These are phyloP conservation scores for Beauveria brongniartii DNA, from an alignment of 2,329 filamentous ascomycete genomes.

Conservation along the genomic window DNA sequence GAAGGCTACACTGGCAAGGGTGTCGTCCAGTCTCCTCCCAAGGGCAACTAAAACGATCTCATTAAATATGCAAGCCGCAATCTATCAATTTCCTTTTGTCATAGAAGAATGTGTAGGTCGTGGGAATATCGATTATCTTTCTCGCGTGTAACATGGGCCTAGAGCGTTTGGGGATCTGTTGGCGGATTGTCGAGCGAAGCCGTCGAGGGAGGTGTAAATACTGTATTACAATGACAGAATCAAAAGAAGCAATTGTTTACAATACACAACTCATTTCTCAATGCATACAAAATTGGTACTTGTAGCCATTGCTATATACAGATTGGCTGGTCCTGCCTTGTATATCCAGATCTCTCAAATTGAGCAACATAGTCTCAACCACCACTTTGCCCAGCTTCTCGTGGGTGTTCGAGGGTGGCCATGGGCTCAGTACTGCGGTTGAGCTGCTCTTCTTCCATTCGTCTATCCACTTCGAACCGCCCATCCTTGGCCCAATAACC, in stretches of 20 bases:
- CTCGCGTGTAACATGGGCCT: slow-evolving; percentile 29
- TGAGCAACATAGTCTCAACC: slow-evolving; percentile 24
- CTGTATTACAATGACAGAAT: slow-evolving; percentile 34
- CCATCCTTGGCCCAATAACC: slow-evolving; percentile 63
- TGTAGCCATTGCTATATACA: background rate
- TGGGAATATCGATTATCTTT: slow-evolving; percentile 17
- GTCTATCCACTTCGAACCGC: slow-evolving; percentile 58
- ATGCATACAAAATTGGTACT: background rate
- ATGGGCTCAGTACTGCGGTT: slow-evolving; percentile 16
- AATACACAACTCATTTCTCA: background rate
- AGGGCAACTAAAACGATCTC: slow-evolving; percentile 33
- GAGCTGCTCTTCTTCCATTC: slow-evolving; percentile 55
- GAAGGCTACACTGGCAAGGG: slow-evolving; percentile 72
- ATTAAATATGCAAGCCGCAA: slow-evolving; percentile 12
- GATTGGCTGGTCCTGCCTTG: background rate
- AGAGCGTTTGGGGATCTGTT: slow-evolving; percentile 20
- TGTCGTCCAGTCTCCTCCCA: slow-evolving; percentile 63
- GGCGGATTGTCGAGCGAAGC: slow-evolving; percentile 6
- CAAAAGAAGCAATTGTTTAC: slow-evolving; percentile 17
- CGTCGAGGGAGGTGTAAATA: slow-evolving; percentile 31
- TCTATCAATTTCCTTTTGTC: slow-evolving; percentile 25
- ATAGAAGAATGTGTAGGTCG: slow-evolving; percentile 25
- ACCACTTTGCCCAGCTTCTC: slow-evolving; percentile 40
- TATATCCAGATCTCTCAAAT: background rate
- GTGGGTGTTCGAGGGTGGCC: slow-evolving; percentile 32